Base-by-base conservation (phyloP, 257 asterid species). In the Buddleja alternifolia region DNA sequence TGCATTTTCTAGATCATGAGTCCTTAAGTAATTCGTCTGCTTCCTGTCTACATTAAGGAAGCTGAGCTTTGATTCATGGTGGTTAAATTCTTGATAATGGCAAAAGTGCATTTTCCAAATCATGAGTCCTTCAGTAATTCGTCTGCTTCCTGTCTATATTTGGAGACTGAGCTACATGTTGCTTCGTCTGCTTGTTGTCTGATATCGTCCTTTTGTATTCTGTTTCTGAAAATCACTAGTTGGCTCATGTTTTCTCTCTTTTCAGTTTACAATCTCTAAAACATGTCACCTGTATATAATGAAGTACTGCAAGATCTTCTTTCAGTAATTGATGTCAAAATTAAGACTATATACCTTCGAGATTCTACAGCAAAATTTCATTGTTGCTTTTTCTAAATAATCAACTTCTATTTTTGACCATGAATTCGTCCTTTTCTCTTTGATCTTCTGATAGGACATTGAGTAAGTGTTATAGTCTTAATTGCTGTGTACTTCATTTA, bases 141-240 rank as follows among this genome's bases (percentile, higher is more conserved):
- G 48, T 59, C 73, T 72, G n/a, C 55, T 62, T 80, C 57, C 67
- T 77, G 73, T 74, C 76, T 48, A 9, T 61, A 53, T 36, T 56
- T 63, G 58, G 59, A 60, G 72, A 54, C 68, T 67, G 66, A 17
- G 41, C 60, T 78, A 34, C 10, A 29, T 63, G 73, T 58, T 55
- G 16, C 73, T 67, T 39, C n/a, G 56, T 73, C 57, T 34, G 66
- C 69, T 73, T 63, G 34, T 69, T 67, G 53, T 62, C 66, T 63
- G 70, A 21, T 76, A 32, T 77, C 53, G 44, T 69, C 67, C 32
- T 72, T 75, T 75, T 77, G 71, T 64, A 21, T 63, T 34, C 60
- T 53, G 51, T 15, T 52, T 63, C 25, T 47, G 16, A 60, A 25
- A 37, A 50, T 48, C 57, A 71, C 60, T 45, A 59, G 12, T 20